phyloP scores from a whole-genome alignment of 2,329 filamentous ascomycete species.

The Alternaria ventricosa region DNA sequence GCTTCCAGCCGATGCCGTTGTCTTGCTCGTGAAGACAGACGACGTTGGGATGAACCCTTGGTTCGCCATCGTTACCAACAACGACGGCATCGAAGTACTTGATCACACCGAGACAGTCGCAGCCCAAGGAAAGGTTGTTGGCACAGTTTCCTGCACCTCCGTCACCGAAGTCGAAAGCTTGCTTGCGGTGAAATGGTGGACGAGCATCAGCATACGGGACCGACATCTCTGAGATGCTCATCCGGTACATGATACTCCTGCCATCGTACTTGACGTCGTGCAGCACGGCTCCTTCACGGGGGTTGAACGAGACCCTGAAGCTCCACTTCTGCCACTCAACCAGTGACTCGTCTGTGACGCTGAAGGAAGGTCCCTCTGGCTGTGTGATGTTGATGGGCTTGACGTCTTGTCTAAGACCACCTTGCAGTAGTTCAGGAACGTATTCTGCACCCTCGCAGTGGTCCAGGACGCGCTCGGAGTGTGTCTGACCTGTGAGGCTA shows the following conservation, averaged over 20 bases:
- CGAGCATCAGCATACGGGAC: constrained; percentile 72
- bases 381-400: constrained; percentile 78
- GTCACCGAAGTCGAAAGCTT: constrained; percentile 76
- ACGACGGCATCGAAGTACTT: constrained; percentile 69
- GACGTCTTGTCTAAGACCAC: constrained; percentile 50
- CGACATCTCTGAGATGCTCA: constrained; percentile 72
- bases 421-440: constrained; percentile 49
- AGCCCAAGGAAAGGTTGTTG: constrained; percentile 72
- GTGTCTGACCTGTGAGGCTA: constrained; percentile 47
- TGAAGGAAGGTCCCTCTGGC: constrained; percentile 72
- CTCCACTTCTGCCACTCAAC: constrained; percentile 58
- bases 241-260: constrained; percentile 69
- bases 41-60: constrained; percentile 63
- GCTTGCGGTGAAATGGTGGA: constrained; percentile 70
- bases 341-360: constrained; percentile 54
- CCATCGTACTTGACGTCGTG: constrained; percentile 75
- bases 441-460: constrained; percentile 63
- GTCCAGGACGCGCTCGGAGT: constrained; percentile 47
- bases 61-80: constrained; percentile 61
- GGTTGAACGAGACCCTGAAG: constrained; percentile 50
- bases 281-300: constrained; percentile 67
- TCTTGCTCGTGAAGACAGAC: constrained; percentile 75
- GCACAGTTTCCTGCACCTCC: constrained; percentile 70
- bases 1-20: constrained; percentile 62
- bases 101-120: constrained; percentile 72